These are phyloP conservation scores for Mallotus repandus DNA, from an alignment of 441 rosid species.

Conservation along the genomic window DNA sequence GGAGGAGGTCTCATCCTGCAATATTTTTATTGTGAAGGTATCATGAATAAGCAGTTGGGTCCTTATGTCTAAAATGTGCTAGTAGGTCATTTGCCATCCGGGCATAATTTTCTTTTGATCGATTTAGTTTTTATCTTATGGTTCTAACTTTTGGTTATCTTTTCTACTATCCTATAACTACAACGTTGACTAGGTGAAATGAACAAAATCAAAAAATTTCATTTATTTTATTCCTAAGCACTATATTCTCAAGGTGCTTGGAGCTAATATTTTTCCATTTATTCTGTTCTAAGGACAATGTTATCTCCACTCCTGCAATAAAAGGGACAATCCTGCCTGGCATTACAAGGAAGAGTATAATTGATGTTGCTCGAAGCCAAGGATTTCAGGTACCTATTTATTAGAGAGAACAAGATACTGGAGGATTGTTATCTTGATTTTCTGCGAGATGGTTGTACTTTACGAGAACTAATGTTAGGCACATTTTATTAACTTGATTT, in stretches of 20 bases:
- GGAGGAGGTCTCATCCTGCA: slow-evolving; percentile 96
- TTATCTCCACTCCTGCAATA: slow-evolving; percentile 71
- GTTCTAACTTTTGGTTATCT: not conserved
- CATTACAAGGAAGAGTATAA: slow-evolving; percentile 82
- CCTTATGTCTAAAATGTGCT: not conserved
- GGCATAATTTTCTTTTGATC: not conserved
- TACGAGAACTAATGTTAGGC: not conserved
- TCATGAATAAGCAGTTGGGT: not conserved
- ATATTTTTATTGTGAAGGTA: slow-evolving; percentile 95
- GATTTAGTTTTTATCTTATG: not conserved
- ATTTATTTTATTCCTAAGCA: not conserved
- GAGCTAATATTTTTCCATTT: slow-evolving; percentile 19
- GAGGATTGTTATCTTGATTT: slow-evolving; percentile 13
- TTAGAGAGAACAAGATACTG: not conserved
- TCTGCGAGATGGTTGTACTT: not conserved
- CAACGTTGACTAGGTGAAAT: not conserved
- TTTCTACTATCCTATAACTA: not conserved
- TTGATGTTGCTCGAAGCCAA: slow-evolving; percentile 80
- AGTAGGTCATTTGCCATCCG: not conserved
- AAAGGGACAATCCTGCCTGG: slow-evolving; percentile 92
- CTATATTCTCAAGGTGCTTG: slow-evolving; percentile 1
- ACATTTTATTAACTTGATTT: not conserved
- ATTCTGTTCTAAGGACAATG: slow-evolving; percentile 47
- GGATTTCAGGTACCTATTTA: slow-evolving; percentile 60
- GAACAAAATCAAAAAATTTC: not conserved